Base-by-base conservation (phyloP, 805 yeast species). In the Yueomyces sp. region DNA sequence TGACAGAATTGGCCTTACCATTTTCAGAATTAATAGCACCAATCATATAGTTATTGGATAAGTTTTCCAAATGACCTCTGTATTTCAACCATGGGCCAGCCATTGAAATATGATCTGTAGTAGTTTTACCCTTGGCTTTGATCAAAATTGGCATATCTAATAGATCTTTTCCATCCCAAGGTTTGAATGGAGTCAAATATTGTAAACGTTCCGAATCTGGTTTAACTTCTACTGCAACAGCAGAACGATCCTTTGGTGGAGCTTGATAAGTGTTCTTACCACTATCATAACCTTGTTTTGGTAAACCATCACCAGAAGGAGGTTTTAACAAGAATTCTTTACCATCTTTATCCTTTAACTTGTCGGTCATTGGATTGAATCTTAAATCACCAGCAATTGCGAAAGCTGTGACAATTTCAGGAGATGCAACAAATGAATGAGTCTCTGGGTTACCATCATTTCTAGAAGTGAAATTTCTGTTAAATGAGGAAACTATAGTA, bases 51-150 rank as follows among this genome's bases (percentile, higher is more conserved):
- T 92, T 90, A 79, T 90, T 87, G 55, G 96, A 87, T 65, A 90
- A 92, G 81, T 90, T 90, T 75, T 87, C 90, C 74, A 90, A 77
- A 75, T 90, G 98, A 72, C 98, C 98, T 77, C 96, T 85, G 90
- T 90, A 90, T 76, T 90, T 90, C 78, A 90, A 84, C 98, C 98
- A 90, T 65, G 97, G 96, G 73, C 98, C 98, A 64, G 98, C 98
- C 94, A 86, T 88, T 62, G 97, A 90, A 62, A 90, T 90, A 74
- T 90, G 98, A 74, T 90, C 98, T 58, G 98, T 90, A 60, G 98
- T 90, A 67, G 96, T 88, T 79, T 90, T 90, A 73, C 96, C 97
- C 51, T 81, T 73, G 55, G 96, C 85, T 75, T 92, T 90, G 71
- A 90, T 85, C 72, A 90, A 80, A 59, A 90, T 90, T 69, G 96